These are phyloP conservation scores for Yamadazyma blattariae DNA, from an alignment of 1,139 yeast genomes.

Conservation along the genomic window DNA sequence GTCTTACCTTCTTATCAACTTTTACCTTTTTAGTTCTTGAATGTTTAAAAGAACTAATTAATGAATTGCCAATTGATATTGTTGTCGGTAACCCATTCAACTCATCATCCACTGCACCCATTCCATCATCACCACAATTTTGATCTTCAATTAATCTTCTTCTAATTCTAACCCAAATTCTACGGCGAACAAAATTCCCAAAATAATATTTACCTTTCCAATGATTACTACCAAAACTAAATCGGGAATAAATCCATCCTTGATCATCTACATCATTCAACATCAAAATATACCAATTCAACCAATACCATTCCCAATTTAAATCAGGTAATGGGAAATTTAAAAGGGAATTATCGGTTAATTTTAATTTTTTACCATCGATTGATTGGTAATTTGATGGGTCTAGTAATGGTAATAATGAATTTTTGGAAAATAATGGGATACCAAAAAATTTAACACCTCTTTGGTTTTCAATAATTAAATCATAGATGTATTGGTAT, in stretches of 20 bases:
- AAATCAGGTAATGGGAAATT: conserved; percentile 63
- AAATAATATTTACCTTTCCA: conserved; percentile 63
- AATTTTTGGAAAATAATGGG: conserved; percentile 54
- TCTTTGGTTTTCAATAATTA: conserved; percentile 65
- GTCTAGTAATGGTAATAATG: conserved; percentile 58
- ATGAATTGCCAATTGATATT: neutral
- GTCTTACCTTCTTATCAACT: too few species aligned
- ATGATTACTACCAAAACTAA: conserved; percentile 40
- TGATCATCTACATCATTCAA: conserved; percentile 69
- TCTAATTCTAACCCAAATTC: conserved; percentile 54
- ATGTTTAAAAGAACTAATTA: neutral
- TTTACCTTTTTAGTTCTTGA: too few species aligned
- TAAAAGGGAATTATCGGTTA: conserved; percentile 29
- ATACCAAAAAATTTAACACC: conserved; percentile 66
- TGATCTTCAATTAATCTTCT: conserved; percentile 3
- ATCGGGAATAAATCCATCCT: conserved; percentile 68
- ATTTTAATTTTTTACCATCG: conserved; percentile 23
- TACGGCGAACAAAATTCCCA: conserved; percentile 55
- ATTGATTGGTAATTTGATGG: conserved; percentile 49
- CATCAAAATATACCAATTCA: conserved; percentile 71
- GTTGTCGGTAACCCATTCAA: neutral
- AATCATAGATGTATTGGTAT: conserved; percentile 18
- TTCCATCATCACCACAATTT: too few species aligned
- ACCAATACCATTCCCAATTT: conserved; percentile 74
- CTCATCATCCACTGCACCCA: too few species aligned